phyloP scores from a whole-genome alignment of 352 stramenopile genomes.

The Aphanomyces cochlioides region DNA sequence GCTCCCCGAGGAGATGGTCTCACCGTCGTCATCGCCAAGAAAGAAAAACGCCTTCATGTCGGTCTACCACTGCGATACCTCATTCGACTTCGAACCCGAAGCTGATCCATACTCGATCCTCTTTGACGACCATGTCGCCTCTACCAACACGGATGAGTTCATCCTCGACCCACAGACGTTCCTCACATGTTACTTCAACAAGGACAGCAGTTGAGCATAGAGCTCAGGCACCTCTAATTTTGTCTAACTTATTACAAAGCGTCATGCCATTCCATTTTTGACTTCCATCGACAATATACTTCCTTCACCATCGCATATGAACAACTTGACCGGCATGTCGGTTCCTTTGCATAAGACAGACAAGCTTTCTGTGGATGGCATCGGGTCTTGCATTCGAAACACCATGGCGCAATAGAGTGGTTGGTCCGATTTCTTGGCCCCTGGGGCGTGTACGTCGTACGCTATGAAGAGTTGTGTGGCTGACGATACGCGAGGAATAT shows the following conservation, averaged over 20 bases:
- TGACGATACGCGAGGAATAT: conserved; percentile 20
- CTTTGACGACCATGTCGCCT: conserved; percentile 17
- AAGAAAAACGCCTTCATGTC: conserved; percentile 30
- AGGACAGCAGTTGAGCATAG: conserved; percentile 8
- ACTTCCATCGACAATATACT: conserved; percentile 68
- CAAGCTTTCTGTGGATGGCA: conserved; percentile 37
- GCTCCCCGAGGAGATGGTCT: conserved; percentile 12
- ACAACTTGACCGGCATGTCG: conserved; percentile 53
- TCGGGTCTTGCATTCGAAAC: conserved; percentile 42
- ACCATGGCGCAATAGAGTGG: conserved; percentile 60
- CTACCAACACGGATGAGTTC: conserved; percentile 42
- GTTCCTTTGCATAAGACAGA: conserved; percentile 15
- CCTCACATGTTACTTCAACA: conserved; percentile 74
- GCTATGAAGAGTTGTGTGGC: background rate
- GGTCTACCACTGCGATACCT: conserved; percentile 32
- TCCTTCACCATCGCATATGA: conserved; percentile 51
- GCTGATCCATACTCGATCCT: conserved; percentile 26
- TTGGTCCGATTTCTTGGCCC: conserved; percentile 40
- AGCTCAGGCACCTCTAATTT: conserved; percentile 28
- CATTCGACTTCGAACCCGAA: conserved; percentile 23
- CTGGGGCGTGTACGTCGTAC: conserved; percentile 37
- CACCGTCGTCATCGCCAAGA: conserved; percentile 12
- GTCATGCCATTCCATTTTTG: background rate
- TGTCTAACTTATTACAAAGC: conserved; percentile 32
- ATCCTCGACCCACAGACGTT: conserved; percentile 85